Evolutionary conservation across 192 early-diverging fungal genomes (phyloP).

Genomic region (Coemansia sp.): DNA sequence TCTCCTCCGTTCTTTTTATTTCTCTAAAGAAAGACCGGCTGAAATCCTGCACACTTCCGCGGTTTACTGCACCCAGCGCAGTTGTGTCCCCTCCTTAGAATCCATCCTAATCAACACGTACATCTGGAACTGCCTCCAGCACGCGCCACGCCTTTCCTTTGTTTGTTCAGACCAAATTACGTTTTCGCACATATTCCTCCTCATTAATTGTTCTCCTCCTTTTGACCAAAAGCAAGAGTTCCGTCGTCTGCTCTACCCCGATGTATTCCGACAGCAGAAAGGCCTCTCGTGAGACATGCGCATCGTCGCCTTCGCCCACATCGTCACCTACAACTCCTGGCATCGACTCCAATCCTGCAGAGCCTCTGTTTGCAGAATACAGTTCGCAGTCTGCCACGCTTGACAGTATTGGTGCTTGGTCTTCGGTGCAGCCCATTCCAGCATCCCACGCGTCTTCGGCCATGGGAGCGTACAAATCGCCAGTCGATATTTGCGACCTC

Average conservation of each 20-base stretch:
- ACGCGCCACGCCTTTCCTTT: conserved; percentile 9
- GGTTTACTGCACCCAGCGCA: conserved; percentile 12
- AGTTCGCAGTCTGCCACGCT: conserved; percentile 32
- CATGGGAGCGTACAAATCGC: neutral
- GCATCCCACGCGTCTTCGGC: conserved; percentile 11
- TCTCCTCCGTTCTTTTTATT: neutral
- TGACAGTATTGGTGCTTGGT: conserved; percentile 49
- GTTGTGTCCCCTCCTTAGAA: conserved; percentile 1
- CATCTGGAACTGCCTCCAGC: conserved; percentile 6
- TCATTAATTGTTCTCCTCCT: neutral
- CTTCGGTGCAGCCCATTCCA: conserved; percentile 32
- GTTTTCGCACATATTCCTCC: conserved; percentile 3
- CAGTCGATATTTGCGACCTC: conserved; percentile 24
- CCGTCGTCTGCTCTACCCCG: neutral
- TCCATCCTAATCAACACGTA: conserved; percentile 6
- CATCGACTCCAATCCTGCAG: conserved; percentile 23
- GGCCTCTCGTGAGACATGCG: conserved; percentile 31
- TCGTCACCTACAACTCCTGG: conserved; percentile 44
- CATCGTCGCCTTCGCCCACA: conserved; percentile 31
- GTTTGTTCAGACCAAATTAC: conserved; percentile 3
- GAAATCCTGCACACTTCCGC: conserved; percentile 7
- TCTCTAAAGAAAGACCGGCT: neutral
- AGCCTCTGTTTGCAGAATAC: conserved; percentile 29
- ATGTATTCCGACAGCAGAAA: conserved; percentile 37
- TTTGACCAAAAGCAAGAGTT: neutral